Evolutionary conservation across 306 rosid genomes (phyloP).

Genomic region (Corylus americana): DNA sequence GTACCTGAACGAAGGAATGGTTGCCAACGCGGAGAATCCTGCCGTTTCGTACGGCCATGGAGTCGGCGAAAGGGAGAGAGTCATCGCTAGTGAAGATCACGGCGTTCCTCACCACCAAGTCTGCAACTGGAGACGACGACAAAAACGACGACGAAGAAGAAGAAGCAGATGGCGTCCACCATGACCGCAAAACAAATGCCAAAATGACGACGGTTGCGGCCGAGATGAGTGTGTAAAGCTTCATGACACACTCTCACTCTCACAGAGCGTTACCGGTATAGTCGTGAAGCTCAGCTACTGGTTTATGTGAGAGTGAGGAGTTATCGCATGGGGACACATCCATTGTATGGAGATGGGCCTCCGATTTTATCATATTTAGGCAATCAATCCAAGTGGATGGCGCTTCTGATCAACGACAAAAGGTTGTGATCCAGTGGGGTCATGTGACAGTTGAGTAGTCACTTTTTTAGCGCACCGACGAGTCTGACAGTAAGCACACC

Average conservation of each 20-base stretch:
- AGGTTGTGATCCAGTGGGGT: no score
- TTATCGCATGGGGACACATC: no score
- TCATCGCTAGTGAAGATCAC: slow-evolving; percentile 70
- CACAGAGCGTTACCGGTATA: no score
- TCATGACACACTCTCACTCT: slow-evolving; percentile 5
- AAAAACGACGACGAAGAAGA: slow-evolving; percentile 17
- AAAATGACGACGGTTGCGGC: slow-evolving; percentile 38
- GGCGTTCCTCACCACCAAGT: slow-evolving; percentile 62
- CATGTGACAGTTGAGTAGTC: no score
- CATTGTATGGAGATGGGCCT: no score
- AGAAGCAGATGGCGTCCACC: background rate
- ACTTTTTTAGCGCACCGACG: no score
- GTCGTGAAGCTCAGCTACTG: no score
- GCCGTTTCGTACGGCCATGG: slow-evolving; percentile 71
- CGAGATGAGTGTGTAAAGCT: slow-evolving; percentile 15
- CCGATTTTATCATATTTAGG: no score
- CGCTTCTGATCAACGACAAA: no score
- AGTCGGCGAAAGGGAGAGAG: slow-evolving; percentile 66
- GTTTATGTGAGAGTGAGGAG: no score
- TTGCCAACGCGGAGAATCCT: slow-evolving; percentile 70
- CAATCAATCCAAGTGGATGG: no score
- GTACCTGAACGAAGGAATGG: slow-evolving; percentile 62
- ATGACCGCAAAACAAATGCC: slow-evolving; percentile 24
- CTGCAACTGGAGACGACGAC: slow-evolving; percentile 37
- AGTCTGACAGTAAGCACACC: no score